These are phyloP conservation scores for Suillus tomentosus DNA, from an alignment of 768 basidiomycete species.

Conservation along the genomic window DNA sequence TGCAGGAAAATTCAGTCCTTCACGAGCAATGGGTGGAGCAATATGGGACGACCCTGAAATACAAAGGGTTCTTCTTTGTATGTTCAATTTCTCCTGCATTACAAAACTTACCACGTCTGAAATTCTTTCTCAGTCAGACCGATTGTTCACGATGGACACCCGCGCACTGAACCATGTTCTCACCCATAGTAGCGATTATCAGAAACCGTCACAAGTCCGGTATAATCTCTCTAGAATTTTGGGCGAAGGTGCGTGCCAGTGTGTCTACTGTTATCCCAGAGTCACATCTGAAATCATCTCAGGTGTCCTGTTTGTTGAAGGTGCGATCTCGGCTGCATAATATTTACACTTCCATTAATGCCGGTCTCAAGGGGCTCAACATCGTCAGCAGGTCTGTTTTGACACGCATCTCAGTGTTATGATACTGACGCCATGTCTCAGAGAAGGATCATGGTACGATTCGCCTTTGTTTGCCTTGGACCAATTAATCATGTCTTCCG, in stretches of 20 bases:
- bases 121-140: constrained; percentile 27
- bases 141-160: constrained; percentile 60
- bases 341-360: neutral
- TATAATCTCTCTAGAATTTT: constrained; percentile 43
- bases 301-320: constrained; percentile 54
- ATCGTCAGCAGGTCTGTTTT: constrained; percentile 40
- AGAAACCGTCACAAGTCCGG: constrained; percentile 50
- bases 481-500: neutral
- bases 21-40: constrained; percentile 48
- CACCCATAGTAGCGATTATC: constrained; percentile 53
- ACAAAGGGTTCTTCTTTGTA: constrained; percentile 47
- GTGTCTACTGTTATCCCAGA: neutral
- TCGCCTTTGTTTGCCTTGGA: neutral
- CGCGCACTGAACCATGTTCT: constrained; percentile 68
- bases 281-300: neutral
- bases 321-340: constrained; percentile 8
- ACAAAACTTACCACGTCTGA: neutral
- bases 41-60: constrained; percentile 50
- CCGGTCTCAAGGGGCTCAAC: constrained; percentile 31
- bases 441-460: constrained; percentile 34
- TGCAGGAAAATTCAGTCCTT: constrained; percentile 31
- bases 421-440: constrained; percentile 1
- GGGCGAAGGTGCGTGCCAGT: constrained; percentile 33
- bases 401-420: neutral
- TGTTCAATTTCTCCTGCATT: constrained; percentile 16